Evolutionary conservation across 2,329 filamentous ascomycete genomes (phyloP), one percentile per base, ranked within the genome.

Genomic region (Aspergillus bombycis): DNA sequence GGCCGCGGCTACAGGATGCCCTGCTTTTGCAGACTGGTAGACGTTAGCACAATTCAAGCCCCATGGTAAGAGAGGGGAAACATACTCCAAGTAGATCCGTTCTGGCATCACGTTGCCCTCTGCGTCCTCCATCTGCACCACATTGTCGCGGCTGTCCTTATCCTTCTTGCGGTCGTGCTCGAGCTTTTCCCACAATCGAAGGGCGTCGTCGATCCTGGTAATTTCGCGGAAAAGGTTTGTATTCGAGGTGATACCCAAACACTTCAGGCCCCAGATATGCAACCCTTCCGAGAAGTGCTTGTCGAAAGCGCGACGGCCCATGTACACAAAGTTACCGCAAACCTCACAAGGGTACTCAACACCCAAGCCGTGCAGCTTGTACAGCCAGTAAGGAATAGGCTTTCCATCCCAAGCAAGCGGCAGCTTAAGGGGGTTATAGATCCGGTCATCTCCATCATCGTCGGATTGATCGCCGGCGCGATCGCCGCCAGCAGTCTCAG

Each of bases 21-120:
- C 77, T 96, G 93, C 81, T 96, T 96, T 79, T 93, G 91, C 79
- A 98, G 80, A 84, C 77, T 79, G 62, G 14, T 61, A 58, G 23
- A 32, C 12, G 64, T 77, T 70, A 78, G 73, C 62, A 68, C 61
- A 21, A 50, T 30, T 8, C 16, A 8, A 4, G 54, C 32, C 10
- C 8, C n/a, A 26, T 11, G 46, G 19, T 30, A n/a, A 26, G 14
- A 26, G 12, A 43, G 23, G 64, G 57, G 34, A 45, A 21, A 78
- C 79, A 57, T 75, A 81, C 79, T 99, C 95, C 69, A 94, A 89
- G 78, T 97, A 99, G 60, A 99, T 94, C 84, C 97, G 96, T 81
- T 97, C 93, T 0, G 96, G 95, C 95, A 99, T 99, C 62, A 99
- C 95, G 73, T 99, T 98, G 54, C 95, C 95, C 76, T 96, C 92